These are phyloP conservation scores for Barbarea vulgaris DNA, from an alignment of 345 rosid genomes.

Conservation along the genomic window DNA sequence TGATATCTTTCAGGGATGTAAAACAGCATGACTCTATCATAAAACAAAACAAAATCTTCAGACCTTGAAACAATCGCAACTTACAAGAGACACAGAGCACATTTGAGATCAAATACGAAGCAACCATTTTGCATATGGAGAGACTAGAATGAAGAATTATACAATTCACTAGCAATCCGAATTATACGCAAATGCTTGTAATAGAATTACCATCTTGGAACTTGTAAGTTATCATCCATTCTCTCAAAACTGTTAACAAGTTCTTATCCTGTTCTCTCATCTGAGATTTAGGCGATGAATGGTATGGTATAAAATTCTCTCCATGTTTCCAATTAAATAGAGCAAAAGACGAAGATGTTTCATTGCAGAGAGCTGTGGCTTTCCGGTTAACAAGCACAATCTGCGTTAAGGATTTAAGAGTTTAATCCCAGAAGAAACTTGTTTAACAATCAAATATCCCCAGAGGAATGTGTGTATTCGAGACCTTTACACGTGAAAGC, in stretches of 20 bases:
- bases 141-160: background rate
- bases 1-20: slow-evolving; percentile 32
- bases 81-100: background rate
- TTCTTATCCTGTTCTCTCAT: slow-evolving; percentile 35
- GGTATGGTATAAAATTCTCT: slow-evolving; percentile 6
- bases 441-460: background rate
- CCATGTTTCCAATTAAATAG: slow-evolving; percentile 7
- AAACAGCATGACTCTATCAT: slow-evolving; percentile 33
- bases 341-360: slow-evolving; percentile 24
- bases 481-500: slow-evolving; percentile 39
- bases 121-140: slow-evolving; percentile 7
- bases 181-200: background rate
- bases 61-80: background rate
- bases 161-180: background rate
- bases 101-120: background rate
- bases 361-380: slow-evolving; percentile 36
- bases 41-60: background rate
- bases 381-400: slow-evolving; percentile 34
- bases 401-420: slow-evolving; percentile 7
- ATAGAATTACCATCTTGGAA: slow-evolving; percentile 31
- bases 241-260: slow-evolving; percentile 25
- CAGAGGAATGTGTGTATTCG: background rate
- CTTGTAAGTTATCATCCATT: slow-evolving; percentile 17
- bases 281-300: slow-evolving; percentile 26
- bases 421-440: background rate